Evolutionary conservation across 306 rosid genomes (phyloP).

Genomic region (Casuarina equisetifolia): DNA sequence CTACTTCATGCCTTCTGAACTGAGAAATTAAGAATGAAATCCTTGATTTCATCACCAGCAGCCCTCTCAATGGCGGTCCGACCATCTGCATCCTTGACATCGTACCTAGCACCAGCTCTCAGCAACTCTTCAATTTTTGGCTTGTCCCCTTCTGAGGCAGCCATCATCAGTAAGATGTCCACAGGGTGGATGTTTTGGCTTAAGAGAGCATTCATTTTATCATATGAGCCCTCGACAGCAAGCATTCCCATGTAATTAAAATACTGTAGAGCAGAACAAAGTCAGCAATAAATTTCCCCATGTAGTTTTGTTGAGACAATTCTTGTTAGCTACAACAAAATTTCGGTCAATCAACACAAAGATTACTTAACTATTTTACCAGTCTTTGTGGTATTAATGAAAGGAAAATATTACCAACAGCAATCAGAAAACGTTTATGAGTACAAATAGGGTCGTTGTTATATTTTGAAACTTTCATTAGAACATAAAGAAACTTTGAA

Average conservation of each 20-base stretch:
- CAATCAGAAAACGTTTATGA: background rate
- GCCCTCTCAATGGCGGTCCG: conserved; percentile 81
- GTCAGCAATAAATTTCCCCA: background rate
- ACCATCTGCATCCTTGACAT: conserved; percentile 69
- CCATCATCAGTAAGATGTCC: conserved; percentile 76
- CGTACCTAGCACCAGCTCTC: conserved; percentile 82
- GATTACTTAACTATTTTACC: background rate
- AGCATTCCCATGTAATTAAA: conserved; percentile 99
- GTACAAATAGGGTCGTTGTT: background rate
- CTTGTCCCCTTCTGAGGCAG: conserved; percentile 83
- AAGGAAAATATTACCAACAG: background rate
- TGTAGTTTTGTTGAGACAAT: background rate
- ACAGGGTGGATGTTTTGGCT: conserved; percentile 81
- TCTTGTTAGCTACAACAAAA: conserved; percentile 9
- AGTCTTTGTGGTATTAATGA: background rate
- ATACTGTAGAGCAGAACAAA: conserved; percentile 47
- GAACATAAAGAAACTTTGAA: background rate
- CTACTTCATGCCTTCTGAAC: conserved; percentile 58
- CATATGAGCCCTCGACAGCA: conserved; percentile 90
- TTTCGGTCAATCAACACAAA: conserved; percentile 7
- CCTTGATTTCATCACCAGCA: conserved; percentile 54
- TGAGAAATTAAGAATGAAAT: conserved; percentile 69
- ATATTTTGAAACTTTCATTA: background rate
- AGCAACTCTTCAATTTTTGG: conserved; percentile 92
- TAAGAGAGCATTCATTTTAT: conserved; percentile 88